These are phyloP conservation scores for Clavaria fumosa DNA, from an alignment of 768 basidiomycete species.

Conservation along the genomic window DNA sequence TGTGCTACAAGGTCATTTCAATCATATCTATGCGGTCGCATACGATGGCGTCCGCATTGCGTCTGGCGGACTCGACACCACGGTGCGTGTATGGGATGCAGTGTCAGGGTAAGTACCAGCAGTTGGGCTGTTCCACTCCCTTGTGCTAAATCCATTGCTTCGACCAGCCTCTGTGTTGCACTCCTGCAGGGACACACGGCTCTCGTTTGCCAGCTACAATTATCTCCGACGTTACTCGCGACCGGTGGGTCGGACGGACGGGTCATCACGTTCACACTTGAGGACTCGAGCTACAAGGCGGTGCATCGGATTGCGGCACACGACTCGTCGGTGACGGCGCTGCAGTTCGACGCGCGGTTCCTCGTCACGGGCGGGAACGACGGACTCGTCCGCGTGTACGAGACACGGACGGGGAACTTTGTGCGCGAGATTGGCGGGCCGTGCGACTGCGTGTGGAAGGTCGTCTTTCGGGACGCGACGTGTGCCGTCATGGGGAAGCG, in stretches of 20 bases:
- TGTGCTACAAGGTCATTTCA: conserved; percentile 67
- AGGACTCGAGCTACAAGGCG: conserved; percentile 23
- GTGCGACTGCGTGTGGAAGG: conserved; percentile 81
- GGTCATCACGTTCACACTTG: conserved; percentile 29
- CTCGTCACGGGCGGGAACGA: conserved; percentile 79
- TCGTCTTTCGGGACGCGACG: conserved; percentile 53
- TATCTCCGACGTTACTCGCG: conserved; percentile 50
- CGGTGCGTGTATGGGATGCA: conserved; percentile 82
- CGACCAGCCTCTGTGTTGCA: conserved; percentile 56
- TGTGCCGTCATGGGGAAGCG: conserved; percentile 74
- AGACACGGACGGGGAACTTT: conserved; percentile 43
- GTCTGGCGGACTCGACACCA: conserved; percentile 87
- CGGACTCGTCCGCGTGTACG: conserved; percentile 65
- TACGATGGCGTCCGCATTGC: conserved; percentile 75
- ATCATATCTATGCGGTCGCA: conserved; percentile 83
- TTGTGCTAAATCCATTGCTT: neutral
- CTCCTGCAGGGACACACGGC: conserved; percentile 84
- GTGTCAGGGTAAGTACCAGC: conserved; percentile 78
- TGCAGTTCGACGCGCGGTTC: conserved; percentile 76
- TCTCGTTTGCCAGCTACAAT: conserved; percentile 82
- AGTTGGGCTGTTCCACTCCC: too few species aligned
- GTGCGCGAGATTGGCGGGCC: conserved; percentile 66
- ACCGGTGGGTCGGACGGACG: conserved; percentile 86
- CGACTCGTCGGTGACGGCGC: conserved; percentile 70
- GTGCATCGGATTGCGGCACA: conserved; percentile 71